Base-by-base conservation (phyloP, 2,329 filamentous ascomycete species). In the Xylariaceae sp. region DNA sequence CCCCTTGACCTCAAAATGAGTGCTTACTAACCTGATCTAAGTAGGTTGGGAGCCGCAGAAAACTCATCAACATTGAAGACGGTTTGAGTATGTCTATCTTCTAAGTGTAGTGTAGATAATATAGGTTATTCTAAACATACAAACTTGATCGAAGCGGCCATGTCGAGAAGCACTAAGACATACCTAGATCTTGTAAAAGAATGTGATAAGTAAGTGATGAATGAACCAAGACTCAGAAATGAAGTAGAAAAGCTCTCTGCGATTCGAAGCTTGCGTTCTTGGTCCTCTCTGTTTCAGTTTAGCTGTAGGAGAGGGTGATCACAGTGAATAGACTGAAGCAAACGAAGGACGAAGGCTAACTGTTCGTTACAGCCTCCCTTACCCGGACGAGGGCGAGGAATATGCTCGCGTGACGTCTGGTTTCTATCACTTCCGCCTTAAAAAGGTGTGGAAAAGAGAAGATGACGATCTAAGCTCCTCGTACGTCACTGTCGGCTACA, bases 171-270 rank as follows among this genome's bases (percentile, higher is more conserved):
- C 11, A 21, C 16, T 3, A 47, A 37, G 23, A 39, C 44, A 4
- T 47, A 37, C 11, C 11, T 47, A 6, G 32, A 47, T 15, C 44
- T 39, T 11, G 33, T 39, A 30, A 47, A 47, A 20, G 33, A 39
- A 33, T 47, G 33, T 29, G 44, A 47, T 30, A 39, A 32, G 44
- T 47, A 47, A 39, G 44, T 47, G 10, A 36, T 27, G 30, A 46
- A 39, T 20, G 39, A 16, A n/a, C 24, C 13, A 10, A 9, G n/a
- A 3, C n/a, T 15, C 26, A n/a, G 27, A 27, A 5, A 3, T 3
- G 8, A 26, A 27, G 29, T 5, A 23, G 9, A 18, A 15, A 13
- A 16, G 11, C n/a, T n/a, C n/a, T n/a, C n/a, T n/a, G n/a, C n/a
- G n/a, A n/a, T n/a, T n/a, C n/a, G n/a, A n/a, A n/a, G n/a, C n/a